Conservation (phyloP, 1,284 basidiomycete genomes). For the Caloboletus inedulis region DNA sequence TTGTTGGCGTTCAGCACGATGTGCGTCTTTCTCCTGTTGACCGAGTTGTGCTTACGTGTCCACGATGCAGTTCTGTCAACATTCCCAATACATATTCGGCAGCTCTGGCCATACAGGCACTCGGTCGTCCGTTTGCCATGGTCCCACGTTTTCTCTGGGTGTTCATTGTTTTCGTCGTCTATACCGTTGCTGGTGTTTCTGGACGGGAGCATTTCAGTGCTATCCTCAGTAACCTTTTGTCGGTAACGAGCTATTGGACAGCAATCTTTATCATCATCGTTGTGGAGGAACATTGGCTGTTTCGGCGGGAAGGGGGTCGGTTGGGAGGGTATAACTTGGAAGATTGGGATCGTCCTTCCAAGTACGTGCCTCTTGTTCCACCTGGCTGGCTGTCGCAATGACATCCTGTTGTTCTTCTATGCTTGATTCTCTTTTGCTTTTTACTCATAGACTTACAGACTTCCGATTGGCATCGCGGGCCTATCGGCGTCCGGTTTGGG, state of each 20-base stretch:
- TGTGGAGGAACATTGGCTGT: constrained; percentile 56
- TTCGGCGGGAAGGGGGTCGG: constrained; percentile 42
- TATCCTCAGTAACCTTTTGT: constrained; percentile 53
- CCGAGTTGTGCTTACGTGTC: background rate
- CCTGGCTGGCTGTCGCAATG: background rate
- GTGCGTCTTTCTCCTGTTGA: constrained; percentile 25
- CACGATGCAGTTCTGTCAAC: constrained; percentile 46
- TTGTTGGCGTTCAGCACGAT: constrained; percentile 54
- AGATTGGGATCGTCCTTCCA: constrained; percentile 50
- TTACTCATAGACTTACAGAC: constrained; percentile 22
- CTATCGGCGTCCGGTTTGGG: constrained; percentile 47
- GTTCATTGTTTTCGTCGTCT: constrained; percentile 48
- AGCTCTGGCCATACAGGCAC: constrained; percentile 53
- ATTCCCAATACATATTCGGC: constrained; percentile 60
- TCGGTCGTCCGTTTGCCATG: constrained; percentile 51
- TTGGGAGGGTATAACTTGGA: constrained; percentile 53
- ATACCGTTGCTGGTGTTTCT: constrained; percentile 59
- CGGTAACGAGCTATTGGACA: constrained; percentile 64
- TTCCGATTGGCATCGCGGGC: constrained; percentile 58
- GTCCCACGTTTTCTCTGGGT: constrained; percentile 64
- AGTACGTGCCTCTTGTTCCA: constrained; percentile 27
- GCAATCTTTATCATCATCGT: constrained; percentile 60
- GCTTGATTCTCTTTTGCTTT: too few relatives aligned
- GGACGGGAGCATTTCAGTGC: constrained; percentile 60
- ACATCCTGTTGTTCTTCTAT: background rate